phyloP scores from a whole-genome alignment of 2,329 filamentous ascomycete genomes.

The Thermoascus crustaceus region DNA sequence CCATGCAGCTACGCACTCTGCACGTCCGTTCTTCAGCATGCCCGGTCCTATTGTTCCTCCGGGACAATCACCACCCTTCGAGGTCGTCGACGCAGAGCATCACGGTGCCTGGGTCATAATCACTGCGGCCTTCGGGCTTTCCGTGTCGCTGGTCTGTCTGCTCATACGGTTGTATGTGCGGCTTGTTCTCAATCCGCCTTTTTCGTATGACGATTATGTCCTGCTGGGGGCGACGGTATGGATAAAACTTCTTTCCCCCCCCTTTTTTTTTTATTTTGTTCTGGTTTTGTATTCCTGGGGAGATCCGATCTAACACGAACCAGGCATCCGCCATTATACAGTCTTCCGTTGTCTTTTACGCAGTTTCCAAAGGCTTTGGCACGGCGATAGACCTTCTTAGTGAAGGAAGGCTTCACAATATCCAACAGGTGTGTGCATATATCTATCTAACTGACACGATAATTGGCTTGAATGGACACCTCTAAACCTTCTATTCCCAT shows the following conservation, averaged over 20 bases:
- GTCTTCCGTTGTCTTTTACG: conserved; percentile 22
- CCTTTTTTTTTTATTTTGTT: no score
- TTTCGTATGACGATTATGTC: conserved; percentile 27
- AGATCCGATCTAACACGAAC: conserved; percentile 6
- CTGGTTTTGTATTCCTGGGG: no score
- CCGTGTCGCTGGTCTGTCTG: conserved; percentile 27
- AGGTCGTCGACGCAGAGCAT: conserved; percentile 32
- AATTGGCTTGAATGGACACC: no score
- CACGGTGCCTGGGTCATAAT: conserved; percentile 34
- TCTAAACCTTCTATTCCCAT: no score
- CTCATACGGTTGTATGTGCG: conserved; percentile 31
- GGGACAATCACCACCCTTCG: conserved; percentile 28
- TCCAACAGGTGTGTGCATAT: conserved; percentile 20
- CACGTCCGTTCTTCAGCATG: conserved; percentile 1
- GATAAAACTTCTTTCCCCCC: no score
- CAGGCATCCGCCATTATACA: conserved; percentile 25
- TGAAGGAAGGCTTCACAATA: conserved; percentile 13
- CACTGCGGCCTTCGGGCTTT: conserved; percentile 29
- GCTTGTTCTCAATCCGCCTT: conserved; percentile 22
- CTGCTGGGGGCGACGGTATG: conserved; percentile 25
- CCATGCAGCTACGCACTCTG: background rate
- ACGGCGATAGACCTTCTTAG: conserved; percentile 22
- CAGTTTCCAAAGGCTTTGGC: conserved; percentile 26
- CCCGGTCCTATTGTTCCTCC: conserved; percentile 21
- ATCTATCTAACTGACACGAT: no score